phyloP scores from a whole-genome alignment of 2,329 filamentous ascomycete genomes.

The Alternaria brassicae region DNA sequence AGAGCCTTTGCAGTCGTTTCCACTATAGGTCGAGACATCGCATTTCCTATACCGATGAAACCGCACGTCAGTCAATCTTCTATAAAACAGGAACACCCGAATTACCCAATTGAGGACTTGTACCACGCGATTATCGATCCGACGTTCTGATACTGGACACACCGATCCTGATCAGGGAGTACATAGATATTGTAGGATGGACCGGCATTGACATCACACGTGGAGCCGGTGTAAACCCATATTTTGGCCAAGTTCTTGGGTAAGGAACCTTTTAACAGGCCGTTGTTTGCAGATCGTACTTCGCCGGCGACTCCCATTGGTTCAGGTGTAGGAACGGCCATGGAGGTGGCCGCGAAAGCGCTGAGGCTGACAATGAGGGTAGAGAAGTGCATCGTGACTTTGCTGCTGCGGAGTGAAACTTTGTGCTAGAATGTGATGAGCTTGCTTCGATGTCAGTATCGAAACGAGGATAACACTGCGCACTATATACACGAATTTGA shows the following conservation, averaged over 20 bases:
- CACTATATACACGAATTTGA: background rate
- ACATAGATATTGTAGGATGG: background rate
- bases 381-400: background rate
- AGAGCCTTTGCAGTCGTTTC: background rate
- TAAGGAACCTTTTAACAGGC: background rate
- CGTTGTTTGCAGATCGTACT: background rate
- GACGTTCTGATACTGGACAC: background rate
- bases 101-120: conserved; percentile 4
- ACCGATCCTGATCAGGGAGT: background rate
- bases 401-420: too few species aligned
- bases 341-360: background rate
- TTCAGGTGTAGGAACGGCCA: background rate
- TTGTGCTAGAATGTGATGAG: background rate
- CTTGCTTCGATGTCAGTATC: too few species aligned
- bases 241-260: conserved; percentile 8
- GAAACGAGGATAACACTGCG: background rate
- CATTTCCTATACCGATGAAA: background rate
- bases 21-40: background rate
- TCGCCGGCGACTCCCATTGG: background rate
- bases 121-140: conserved; percentile 3
- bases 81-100: background rate
- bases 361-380: background rate
- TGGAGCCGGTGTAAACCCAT: background rate
- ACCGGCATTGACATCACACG: background rate
- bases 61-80: background rate